Base-by-base conservation (phyloP, 139 green algal genomes). In the Volvox reticuliferus region DNA sequence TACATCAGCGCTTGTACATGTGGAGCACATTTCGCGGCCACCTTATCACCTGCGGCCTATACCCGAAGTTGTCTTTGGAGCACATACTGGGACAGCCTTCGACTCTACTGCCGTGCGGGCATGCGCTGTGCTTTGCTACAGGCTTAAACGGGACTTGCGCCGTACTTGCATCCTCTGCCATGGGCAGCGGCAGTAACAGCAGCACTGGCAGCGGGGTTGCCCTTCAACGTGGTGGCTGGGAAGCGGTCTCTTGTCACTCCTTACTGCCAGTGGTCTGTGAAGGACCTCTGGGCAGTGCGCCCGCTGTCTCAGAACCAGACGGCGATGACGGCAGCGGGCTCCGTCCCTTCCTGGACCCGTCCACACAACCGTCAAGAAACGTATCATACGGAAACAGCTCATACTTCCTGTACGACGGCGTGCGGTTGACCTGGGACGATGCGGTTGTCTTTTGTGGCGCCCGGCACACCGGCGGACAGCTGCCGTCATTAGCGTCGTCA, bases 251-350 rank as follows among this genome's bases (percentile, higher is more conserved):
- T 22, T 89, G 85, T 73, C 6, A 30, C 18, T 37, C 71, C 2
- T 73, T 89, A 37, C 85, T 82, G 44, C 69, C 85, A 12, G 17
- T 75, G 26, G 50, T 89, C 3, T 89, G 85, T 69, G 71, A 89
- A 37, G 85, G 69, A 17, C 44, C 71, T 2, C 19, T 37, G 21
- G 85, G 83, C 28, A 18, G 24, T 30, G 36, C 18, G 84, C 68
- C 32, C 1, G 1, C 44, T 5, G 85, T 14, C 3, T 32, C 18
- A 9, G 26, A 68, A 37, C 28, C 84, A 2, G 67, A 55, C 0
- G 85, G 82, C 50, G 33, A 79, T 19, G 71, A 82, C 85, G 71
- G 85, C 16, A 63, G 44, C 71, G 69, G 85, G 12, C 71, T 82
- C 12, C 28, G 2, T 20, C 17, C 67, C 13, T 24, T 18, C 26